A percentile compares a stretch with the other conserved stretches of the same genome.
Evolutionary conservation across 1,139 yeast species (phyloP).

Genomic region (Nadsonia commutata): DNA sequence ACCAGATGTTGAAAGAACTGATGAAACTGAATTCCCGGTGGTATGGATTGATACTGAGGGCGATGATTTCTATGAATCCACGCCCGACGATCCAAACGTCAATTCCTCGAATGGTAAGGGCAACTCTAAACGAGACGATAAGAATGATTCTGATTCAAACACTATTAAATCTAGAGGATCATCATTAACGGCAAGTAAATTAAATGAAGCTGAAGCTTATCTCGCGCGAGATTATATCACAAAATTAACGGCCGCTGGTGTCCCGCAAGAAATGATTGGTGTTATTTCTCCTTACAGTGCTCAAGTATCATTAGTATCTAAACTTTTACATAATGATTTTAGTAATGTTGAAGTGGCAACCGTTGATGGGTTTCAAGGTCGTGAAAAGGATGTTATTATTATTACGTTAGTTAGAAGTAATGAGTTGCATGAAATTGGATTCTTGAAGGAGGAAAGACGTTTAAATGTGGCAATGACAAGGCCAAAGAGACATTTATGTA

Average conservation of each 20-base stretch:
- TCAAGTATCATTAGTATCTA: conserved; percentile 54
- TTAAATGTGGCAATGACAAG: conserved; percentile 87
- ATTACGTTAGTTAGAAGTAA: conserved; percentile 75
- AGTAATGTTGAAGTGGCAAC: conserved; percentile 67
- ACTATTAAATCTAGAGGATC: conserved; percentile 6
- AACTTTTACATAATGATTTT: conserved; percentile 25
- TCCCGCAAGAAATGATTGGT: conserved; percentile 40
- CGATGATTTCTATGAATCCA: conserved; percentile 48
- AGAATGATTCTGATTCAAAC: background rate
- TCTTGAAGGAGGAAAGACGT: conserved; percentile 47
- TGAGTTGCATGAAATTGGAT: conserved; percentile 52
- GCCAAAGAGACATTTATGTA: conserved; percentile 71
- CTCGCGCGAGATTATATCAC: conserved; percentile 45
- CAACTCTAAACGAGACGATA: background rate
- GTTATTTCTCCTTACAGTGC: conserved; percentile 83
- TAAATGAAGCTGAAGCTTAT: conserved; percentile 57
- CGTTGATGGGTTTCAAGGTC: conserved; percentile 86
- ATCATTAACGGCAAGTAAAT: conserved; percentile 29
- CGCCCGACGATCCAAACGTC: conserved; percentile 25
- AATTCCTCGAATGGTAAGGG: conserved; percentile 12
- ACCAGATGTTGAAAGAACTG: conserved; percentile 31
- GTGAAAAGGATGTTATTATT: conserved; percentile 76
- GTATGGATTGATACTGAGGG: conserved; percentile 92
- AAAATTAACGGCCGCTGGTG: conserved; percentile 23
- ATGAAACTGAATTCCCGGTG: conserved; percentile 32